Base-by-base conservation (phyloP, 768 basidiomycete species). In the Tremella fuciformis region DNA sequence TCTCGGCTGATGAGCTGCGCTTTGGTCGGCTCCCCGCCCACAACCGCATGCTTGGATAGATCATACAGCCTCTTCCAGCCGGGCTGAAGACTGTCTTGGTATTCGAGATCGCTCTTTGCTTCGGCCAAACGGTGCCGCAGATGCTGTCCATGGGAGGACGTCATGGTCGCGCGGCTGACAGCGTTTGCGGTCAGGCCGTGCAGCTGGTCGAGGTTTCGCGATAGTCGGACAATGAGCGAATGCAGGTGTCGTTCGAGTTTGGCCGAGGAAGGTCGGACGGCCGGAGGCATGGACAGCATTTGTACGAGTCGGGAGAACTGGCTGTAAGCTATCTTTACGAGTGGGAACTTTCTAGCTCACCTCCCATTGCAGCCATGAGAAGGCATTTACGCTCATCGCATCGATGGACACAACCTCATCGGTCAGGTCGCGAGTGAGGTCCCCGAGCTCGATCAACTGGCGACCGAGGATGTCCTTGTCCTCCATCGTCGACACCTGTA, bases 281-380 rank as follows among this genome's bases (percentile, higher is more conserved):
- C 15, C 1, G 57, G 37, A 13, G 61, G 56, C 15, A 53, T 46
- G 1, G 61, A 59, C 0, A 72, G 53, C 3, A 63, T 50, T n/a
- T 63, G 55, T 4, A 63, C 59, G 16, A 72, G 58, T 13, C 62
- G 57, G 7, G 55, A 13, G 55, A 72, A 69, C 70, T 69, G 42
- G 29, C 11, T 34, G 29, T 34, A 4, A 34, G 29, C 11, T 4
- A 34, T 34, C 29, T 11, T 11, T 34, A 34, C 11, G 6, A 11
- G 29, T 11, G 29, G 6, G 29, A 34, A 34, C 6, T 11, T 11
- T 11, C 38, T 8, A 8, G 55, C 69, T 62, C 49, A 74, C 72
- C 62, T 74, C 67, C 65, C 64, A 68, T 29, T 70, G 69, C 7
- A 74, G 59, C 67, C 69, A 70, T 47, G 62, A 64, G 40, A 74